Percentiles rank a stretch among this genome's conserved stretches.
Conservation (phyloP, 352 stramenopile species). For the Pythium phragmitis region DNA sequence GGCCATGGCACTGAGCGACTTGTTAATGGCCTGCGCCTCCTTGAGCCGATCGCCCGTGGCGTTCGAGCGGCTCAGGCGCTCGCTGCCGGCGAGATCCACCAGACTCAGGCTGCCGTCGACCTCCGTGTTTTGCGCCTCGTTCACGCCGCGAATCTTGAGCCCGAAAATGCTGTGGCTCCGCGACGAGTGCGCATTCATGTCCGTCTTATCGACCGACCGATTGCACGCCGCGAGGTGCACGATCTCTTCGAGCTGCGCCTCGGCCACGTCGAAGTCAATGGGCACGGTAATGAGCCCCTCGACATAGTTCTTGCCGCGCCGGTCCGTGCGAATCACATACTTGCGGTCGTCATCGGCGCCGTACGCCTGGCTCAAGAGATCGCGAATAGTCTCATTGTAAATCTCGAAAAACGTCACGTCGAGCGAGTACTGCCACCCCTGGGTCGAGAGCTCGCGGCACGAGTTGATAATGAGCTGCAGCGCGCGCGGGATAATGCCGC, state of each 20-base stretch:
- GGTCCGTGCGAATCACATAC: constrained; percentile 82
- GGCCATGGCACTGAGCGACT: constrained; percentile 96
- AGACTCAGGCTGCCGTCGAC: constrained; percentile 94
- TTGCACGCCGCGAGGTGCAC: constrained; percentile 90
- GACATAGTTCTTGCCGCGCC: constrained; percentile 81
- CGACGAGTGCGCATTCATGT: constrained; percentile 98
- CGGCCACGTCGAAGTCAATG: constrained; percentile 80
- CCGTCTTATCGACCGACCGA: constrained; percentile 95
- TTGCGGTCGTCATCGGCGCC: constrained; percentile 46
- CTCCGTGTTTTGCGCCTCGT: constrained; percentile 89
- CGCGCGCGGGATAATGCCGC: constrained; percentile 97
- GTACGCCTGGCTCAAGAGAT: constrained; percentile 89
- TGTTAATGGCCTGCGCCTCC: constrained; percentile 99
- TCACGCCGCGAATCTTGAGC: constrained; percentile 86
- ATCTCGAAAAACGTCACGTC: constrained; percentile 99
- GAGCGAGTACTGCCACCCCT: constrained; percentile 96
- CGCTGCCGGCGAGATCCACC: constrained; percentile 93
- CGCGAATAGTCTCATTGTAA: constrained; percentile 99
- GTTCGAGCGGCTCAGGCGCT: constrained; percentile 94
- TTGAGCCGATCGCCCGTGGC: constrained; percentile 92
- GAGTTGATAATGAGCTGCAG: constrained; percentile 91
- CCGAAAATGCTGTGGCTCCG: constrained; percentile 98
- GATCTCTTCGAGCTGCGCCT: constrained; percentile 87
- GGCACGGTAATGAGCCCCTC: constrained; percentile 83
- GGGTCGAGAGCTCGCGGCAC: constrained; percentile 60